Conservation (phyloP, 2,329 filamentous ascomycete genomes). For the Scleromitrula shiraiana region DNA sequence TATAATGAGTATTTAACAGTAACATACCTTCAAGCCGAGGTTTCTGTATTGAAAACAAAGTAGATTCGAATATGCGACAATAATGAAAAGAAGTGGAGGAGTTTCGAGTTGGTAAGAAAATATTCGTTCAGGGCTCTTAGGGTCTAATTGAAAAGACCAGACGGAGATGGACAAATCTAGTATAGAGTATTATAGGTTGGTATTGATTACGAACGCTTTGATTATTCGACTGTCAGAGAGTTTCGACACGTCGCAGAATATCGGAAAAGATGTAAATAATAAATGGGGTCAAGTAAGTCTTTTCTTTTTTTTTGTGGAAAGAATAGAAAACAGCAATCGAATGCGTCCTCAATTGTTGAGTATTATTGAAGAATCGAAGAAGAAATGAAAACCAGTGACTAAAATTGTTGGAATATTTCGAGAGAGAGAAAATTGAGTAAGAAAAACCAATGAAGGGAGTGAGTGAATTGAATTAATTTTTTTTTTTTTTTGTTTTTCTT, state of each 20-base stretch:
- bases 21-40: neutral
- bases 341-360: slow-evolving; percentile 29
- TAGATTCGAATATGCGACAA: neutral
- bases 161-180: neutral
- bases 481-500: too few species aligned
- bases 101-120: slow-evolving; percentile 6
- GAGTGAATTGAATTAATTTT: too few species aligned
- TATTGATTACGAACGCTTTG: slow-evolving; percentile 10
- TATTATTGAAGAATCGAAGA: slow-evolving; percentile 10
- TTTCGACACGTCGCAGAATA: slow-evolving; percentile 8
- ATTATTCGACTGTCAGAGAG: slow-evolving; percentile 1
- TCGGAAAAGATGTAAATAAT: slow-evolving; percentile 1
- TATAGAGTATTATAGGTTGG: neutral
- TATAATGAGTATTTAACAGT: neutral
- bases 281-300: neutral
- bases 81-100: neutral
- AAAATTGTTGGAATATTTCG: too few species aligned
- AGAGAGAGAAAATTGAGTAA: too few species aligned
- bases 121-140: slow-evolving; percentile 14
- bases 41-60: neutral
- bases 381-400: slow-evolving; percentile 1
- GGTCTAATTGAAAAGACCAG: slow-evolving; percentile 1
- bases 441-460: too few species aligned
- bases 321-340: slow-evolving; percentile 22
- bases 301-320: too few species aligned